phyloP scores from a whole-genome alignment of 495 filamentous ascomycete genomes.

The Copromyces sp. region DNA sequence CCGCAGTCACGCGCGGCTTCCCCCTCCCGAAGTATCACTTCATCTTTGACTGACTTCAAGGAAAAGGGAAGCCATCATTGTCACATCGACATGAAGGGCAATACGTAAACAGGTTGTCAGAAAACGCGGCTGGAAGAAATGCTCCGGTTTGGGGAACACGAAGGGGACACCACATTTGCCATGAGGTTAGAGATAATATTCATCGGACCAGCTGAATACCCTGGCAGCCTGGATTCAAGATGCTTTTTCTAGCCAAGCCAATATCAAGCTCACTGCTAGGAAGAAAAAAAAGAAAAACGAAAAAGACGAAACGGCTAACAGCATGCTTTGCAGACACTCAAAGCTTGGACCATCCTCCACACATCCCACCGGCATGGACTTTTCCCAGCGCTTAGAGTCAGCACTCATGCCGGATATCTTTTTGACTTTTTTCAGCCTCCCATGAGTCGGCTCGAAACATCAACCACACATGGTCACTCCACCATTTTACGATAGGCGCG shows the following conservation, averaged over 20 bases:
- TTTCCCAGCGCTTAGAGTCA: not conserved
- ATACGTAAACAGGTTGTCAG: not conserved
- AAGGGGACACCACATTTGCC: not conserved
- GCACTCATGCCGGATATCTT: not conserved
- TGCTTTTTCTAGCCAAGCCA: not conserved
- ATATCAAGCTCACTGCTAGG: not conserved
- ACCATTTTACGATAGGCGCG: not conserved
- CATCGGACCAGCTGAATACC: not conserved
- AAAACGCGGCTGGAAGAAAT: not conserved
- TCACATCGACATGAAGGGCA: not conserved
- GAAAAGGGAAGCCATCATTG: not conserved
- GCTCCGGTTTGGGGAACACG: not conserved
- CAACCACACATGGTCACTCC: not conserved
- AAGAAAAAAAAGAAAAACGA: not conserved
- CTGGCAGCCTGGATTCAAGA: not conserved
- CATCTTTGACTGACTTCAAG: not conserved
- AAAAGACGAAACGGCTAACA: not conserved
- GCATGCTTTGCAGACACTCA: not conserved
- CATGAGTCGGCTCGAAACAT: not conserved
- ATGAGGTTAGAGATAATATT: not conserved
- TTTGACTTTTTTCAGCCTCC: not conserved
- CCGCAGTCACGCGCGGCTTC: not conserved
- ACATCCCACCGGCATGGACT: not conserved
- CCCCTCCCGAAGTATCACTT: not conserved
- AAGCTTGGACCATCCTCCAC: not conserved